Evolutionary conservation across 768 basidiomycete genomes (phyloP), one percentile per base, ranked within the genome.

Genomic region (Gloeostereum incarnatum): DNA sequence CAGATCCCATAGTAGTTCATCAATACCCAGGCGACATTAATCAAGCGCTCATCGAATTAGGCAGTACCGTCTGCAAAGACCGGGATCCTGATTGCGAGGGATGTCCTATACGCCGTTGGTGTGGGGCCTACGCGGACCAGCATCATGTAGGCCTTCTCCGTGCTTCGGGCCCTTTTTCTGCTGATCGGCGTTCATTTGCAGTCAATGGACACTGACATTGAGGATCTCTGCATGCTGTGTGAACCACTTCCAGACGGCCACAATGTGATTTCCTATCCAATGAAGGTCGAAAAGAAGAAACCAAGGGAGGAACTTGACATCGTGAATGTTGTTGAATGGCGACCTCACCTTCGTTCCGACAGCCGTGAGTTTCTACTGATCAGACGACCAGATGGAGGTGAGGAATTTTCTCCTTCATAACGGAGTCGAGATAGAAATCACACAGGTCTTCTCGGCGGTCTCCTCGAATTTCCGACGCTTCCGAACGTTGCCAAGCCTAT

Each of bases 31-130:
- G 91, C 13, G 87, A 93, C 54, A 68, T 92, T 45, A 94, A 94
- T 51, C 85, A 96, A 61, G 91, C 87, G 10, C 66, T 98, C 36
- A 97, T 97, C 55, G 93, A 98, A 54, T 75, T 97, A 5, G 93
- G 93, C 35, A 87, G 86, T 54, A 94, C 90, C 3, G 73, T 96
- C 2, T 98, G 93, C 63, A 91, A 83, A 57, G 80, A 86, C 29
- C 78, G 76, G 44, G 75, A 84, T 45, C 93, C 93, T 7, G 58
- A 62, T 14, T 97, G 93, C 50, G 59, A 49, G 13, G 50, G 60
- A 13, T 97, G 93, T 57, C 88, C 91, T 14, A 47, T 97, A 31
- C 70, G 58, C 33, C 44, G 61, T 16, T 72, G 74, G 62, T 98
- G 93, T 50, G 58, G 64, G 13, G 92, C 84, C 1, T 82, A 81